These are phyloP conservation scores for Sistotremastrum suecicum DNA, from an alignment of 768 basidiomycete genomes.

Conservation along the genomic window DNA sequence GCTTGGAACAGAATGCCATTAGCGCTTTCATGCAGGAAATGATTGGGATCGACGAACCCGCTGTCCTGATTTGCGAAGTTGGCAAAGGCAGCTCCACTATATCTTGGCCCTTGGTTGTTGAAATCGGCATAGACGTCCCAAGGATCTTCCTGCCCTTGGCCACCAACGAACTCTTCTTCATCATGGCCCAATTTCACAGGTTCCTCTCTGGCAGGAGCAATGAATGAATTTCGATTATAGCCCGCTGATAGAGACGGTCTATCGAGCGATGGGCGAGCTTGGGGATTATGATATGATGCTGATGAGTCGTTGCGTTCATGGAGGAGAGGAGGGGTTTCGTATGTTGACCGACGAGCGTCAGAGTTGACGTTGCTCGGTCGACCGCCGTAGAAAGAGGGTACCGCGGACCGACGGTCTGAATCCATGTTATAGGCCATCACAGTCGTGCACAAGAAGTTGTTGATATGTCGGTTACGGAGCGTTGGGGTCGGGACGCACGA, in stretches of 20 bases:
- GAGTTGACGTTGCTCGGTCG: conserved; percentile 43
- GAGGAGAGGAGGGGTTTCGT: conserved; percentile 3
- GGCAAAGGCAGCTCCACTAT: conserved; percentile 43
- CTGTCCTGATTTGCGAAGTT: conserved; percentile 4
- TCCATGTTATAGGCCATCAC: conserved; percentile 19
- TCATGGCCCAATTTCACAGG: conserved; percentile 69
- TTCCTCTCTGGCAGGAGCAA: conserved; percentile 54
- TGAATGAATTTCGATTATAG: conserved; percentile 59
- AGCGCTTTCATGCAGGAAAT: not conserved
- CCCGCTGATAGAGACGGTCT: conserved; percentile 40
- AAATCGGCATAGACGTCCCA: conserved; percentile 87
- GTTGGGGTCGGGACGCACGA: too few species aligned
- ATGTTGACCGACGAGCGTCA: conserved; percentile 24
- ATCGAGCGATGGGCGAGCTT: conserved; percentile 24
- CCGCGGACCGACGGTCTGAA: conserved; percentile 61
- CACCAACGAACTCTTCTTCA: conserved; percentile 34
- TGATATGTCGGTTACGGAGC: too few species aligned
- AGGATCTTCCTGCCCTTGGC: conserved; percentile 13
- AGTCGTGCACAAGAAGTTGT: not conserved
- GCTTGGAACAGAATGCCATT: not conserved
- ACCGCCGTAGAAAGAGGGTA: conserved; percentile 67
- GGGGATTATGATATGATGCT: conserved; percentile 47
- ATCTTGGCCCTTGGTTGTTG: conserved; percentile 72
- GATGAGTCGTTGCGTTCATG: conserved; percentile 50
- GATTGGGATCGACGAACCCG: conserved; percentile 26